Conservation (phyloP, 306 rosid genomes). For the Betula pendula region DNA sequence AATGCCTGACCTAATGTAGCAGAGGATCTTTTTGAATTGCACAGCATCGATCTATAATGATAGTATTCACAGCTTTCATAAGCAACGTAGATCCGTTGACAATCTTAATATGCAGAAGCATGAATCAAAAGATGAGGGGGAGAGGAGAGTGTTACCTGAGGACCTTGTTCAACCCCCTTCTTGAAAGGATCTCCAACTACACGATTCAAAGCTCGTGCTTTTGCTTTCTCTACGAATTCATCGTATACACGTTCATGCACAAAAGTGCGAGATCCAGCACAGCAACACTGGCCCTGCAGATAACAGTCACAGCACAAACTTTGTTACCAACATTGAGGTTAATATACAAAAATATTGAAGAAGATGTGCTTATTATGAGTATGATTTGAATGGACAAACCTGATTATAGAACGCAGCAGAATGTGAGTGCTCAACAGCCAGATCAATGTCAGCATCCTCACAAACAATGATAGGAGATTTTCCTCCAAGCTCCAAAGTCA, state of each 20-base stretch:
- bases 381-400: constrained; percentile 38
- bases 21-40: constrained; percentile 60
- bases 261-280: constrained; percentile 81
- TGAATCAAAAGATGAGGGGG: background rate
- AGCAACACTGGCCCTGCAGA: constrained; percentile 79
- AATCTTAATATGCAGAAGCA: background rate
- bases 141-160: constrained; percentile 54
- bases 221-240: constrained; percentile 72
- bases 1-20: constrained; percentile 39
- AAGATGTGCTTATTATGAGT: background rate
- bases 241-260: constrained; percentile 75
- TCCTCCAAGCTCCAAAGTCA: constrained; percentile 80
- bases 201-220: constrained; percentile 55
- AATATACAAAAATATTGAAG: constrained; percentile 2
- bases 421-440: constrained; percentile 74
- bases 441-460: constrained; percentile 75
- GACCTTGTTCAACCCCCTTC: constrained; percentile 81
- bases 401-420: constrained; percentile 72
- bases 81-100: background rate
- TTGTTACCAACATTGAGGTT: constrained; percentile 5
- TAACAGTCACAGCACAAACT: constrained; percentile 10
- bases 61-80: no score
- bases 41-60: constrained; percentile 46
- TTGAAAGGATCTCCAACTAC: constrained; percentile 76
- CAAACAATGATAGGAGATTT: constrained; percentile 79